Base-by-base conservation (phyloP, 2,329 filamentous ascomycete species). In the Acarospora socialis region DNA sequence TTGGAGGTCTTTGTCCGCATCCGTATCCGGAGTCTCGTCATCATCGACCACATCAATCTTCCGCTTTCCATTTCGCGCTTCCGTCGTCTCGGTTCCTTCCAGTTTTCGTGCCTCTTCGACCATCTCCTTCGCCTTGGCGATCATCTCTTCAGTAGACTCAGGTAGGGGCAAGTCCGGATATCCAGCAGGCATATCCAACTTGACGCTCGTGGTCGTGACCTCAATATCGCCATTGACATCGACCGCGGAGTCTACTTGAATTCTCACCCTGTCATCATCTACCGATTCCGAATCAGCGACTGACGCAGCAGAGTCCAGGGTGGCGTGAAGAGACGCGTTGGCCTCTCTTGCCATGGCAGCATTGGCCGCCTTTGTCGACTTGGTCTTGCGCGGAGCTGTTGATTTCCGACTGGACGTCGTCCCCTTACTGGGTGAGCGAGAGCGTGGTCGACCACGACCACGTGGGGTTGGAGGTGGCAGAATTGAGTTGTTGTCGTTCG, bases 81-180 rank as follows among this genome's bases (percentile, higher is more conserved):
- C 52, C 36, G 50, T 54, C 2, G 47, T 50, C 5, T 58, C 49
- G 8, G 52, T 52, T 32, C 45, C 57, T 49, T 49, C 63, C 39
- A 50, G 48, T 42, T 59, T 62, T 34, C 28, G 39, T 19, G 76
- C 76, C 42, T 74, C 74, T 40, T 79, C 70, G 4, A 94, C 86
- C 81, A 94, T 93, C 44, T 77, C 72, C 59, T 78, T 83, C 19
- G 90, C 90, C 47, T 82, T 75, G 17, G 76, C 76, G 37, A 95
- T 77, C 78, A 94, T 84, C 34, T 76, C 70, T 35, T 79, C 69
- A 1, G 84, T 77, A 46, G 90, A 80, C 41, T 84, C 79, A 0
- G 81, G 74, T 8, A 75, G 70, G 0, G 80, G 77, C 6, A 84
- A 66, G 38, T 81, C 72, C 1, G 72, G 63, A 27, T 66, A 61